Base-by-base conservation (phyloP, 352 stramenopile genomes). In the Globisporangium carolinianum region DNA sequence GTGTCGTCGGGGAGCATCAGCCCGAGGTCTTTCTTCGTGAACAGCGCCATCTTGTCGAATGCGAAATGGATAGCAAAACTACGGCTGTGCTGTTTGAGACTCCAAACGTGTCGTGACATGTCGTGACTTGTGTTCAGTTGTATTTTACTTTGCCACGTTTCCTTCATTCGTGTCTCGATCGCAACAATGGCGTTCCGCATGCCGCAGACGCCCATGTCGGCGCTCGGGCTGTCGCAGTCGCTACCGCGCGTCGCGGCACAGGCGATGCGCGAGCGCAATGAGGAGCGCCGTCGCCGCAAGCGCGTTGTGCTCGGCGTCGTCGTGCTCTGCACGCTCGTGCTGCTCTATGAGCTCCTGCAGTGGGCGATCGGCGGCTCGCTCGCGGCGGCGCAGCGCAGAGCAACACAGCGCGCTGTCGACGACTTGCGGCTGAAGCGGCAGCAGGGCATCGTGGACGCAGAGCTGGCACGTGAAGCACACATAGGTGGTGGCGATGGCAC, bases 21-120 rank as follows among this genome's bases (percentile, higher is more conserved):
- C 43, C 74, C 86, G 43, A 95, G 61, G 66, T 95, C 86, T 59
- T 92, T 93, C 75, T 95, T 95, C 58, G 75, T 89, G 71, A 95
- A 95, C 53, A 89, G 73, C 61, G 82, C 74, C 86, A 95, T 93
- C 37, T 18, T 50, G 14, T 14, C 18, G 53, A 32, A 3, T 32
- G 2, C 0, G 24, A 32, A 3, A 32, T 32, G 24, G 24, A 32
- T 32, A 32, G 24, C 3, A 32, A 32, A 32, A 32, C n/a, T n/a
- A n/a, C 10, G 6, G 38, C 5, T 43, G 38, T 43, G 38, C n/a
- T 43, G 38, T 10, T 43, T 10, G 38, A 43, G 38, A 43, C 38
- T 43, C 38, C 6, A 43, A 43, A 10, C 10, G 38, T n/a, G n/a
- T n/a, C n/a, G n/a, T n/a, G n/a, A n/a, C n/a, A n/a, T n/a, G n/a